These are phyloP conservation scores for Phytophthora constricta DNA, from an alignment of 352 stramenopile genomes.

Conservation along the genomic window DNA sequence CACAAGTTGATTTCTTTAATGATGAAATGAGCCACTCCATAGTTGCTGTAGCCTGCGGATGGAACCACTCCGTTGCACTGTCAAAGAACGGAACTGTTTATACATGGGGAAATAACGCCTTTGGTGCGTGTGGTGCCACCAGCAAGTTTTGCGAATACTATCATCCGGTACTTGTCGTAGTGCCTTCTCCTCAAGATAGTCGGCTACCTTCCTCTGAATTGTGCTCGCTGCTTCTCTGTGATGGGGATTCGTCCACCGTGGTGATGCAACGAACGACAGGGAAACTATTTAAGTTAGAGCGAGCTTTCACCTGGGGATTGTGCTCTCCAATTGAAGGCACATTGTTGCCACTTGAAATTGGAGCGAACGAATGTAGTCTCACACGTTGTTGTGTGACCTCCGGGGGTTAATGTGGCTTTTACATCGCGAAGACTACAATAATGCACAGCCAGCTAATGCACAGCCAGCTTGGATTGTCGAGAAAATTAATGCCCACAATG, in stretches of 20 bases:
- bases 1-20: slow-evolving; percentile 38
- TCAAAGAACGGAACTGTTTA: slow-evolving; percentile 31
- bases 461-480: slow-evolving; percentile 26
- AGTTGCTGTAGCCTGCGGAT: slow-evolving; percentile 38
- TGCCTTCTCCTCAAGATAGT: slow-evolving; percentile 17
- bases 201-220: background rate
- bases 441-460: too few relatives aligned
- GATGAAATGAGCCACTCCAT: slow-evolving; percentile 19
- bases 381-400: slow-evolving; percentile 1
- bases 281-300: background rate
- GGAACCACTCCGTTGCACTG: slow-evolving; percentile 44
- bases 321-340: slow-evolving; percentile 6
- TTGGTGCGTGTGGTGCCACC: slow-evolving; percentile 44
- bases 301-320: slow-evolving; percentile 36
- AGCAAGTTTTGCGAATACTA: slow-evolving; percentile 60
- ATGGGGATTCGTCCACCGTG: slow-evolving; percentile 32
- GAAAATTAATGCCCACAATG: slow-evolving; percentile 1
- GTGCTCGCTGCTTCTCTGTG: slow-evolving; percentile 22
- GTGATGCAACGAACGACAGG: background rate
- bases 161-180: slow-evolving; percentile 39
- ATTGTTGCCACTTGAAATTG: slow-evolving; percentile 24
- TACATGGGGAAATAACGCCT: slow-evolving; percentile 48
- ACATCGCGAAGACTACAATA: background rate
- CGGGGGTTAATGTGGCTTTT: slow-evolving; percentile 10
- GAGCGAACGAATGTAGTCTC: slow-evolving; percentile 3